Base-by-base conservation (phyloP, 371 early-diverging fungal genomes). In the Batkoa obscura region DNA sequence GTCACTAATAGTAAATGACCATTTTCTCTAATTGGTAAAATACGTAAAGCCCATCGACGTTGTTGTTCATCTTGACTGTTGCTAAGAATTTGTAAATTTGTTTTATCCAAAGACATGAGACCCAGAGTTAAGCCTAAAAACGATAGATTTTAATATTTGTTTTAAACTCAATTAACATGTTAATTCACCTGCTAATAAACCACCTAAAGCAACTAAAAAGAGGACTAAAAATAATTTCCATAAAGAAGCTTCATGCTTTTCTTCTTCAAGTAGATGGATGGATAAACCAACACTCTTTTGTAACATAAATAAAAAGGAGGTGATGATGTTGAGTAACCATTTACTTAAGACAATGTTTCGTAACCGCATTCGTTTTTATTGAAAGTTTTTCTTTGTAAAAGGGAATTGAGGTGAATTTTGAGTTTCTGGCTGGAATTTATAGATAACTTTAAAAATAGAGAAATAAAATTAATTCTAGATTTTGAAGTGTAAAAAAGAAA, bases 1-100 rank as follows among this genome's bases (percentile, higher is more conserved):
- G 94, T 92, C 1, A 90, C 90, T 15, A 84, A 67, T 32, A 86
- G 70, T 68, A 81, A 69, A 63, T 85, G 83, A 55, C 81, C 76
- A 62, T 80, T 77, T 58, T 64, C 67, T 23, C 87, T 68, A 53
- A 86, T 75, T 3, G 86, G 86, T 62, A 69, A 72, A 57, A 86
- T 83, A n/a, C 70, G 62, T 12, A 55, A 64, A 0, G 80, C 86
- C 43, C 76, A 80, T 36, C 76, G 31, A 81, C 69, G 32, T 73
- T 76, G 60, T 9, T 59, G 61, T 1, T 69, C 66, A 0, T 75
- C 72, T 12, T 87, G 88, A 8, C 84, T 81, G 60, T 68, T 73
- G 58, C 74, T 78, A 38, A 82, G 62, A 31, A 82, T 79, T 55
- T 79, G 75, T 34, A 82, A 66, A 48, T 79, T 79, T 1, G 79